Evolutionary conservation across 2,329 filamentous ascomycete species (phyloP).

Genomic region (Cordyceps militaris): DNA sequence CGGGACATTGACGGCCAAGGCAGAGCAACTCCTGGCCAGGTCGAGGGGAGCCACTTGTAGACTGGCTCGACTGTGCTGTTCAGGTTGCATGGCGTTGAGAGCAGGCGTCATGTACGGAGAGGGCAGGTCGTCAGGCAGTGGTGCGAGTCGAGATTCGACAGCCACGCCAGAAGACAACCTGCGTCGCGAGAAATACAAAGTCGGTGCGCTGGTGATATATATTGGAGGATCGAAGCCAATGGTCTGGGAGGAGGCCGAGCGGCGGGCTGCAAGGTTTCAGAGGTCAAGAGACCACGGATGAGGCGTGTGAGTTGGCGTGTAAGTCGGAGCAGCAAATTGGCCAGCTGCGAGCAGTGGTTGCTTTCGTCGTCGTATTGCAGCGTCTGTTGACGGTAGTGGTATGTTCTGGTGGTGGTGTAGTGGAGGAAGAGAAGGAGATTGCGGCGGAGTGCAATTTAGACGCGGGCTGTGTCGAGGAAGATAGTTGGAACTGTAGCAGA

Average conservation of each 20-base stretch:
- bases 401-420: not conserved
- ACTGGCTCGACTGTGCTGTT: slow-evolving; percentile 47
- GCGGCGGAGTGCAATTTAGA: slow-evolving; percentile 9
- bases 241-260: not conserved
- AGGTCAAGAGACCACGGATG: not conserved
- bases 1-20: slow-evolving; percentile 24
- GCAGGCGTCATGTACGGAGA: not conserved
- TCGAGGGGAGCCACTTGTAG: slow-evolving; percentile 54
- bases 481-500: not conserved
- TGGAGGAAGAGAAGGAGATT: not conserved
- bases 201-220: not conserved
- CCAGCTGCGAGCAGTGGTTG: not conserved
- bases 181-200: not conserved
- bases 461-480: not conserved
- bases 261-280: not conserved
- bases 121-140: slow-evolving; percentile 12
- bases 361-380: slow-evolving; percentile 4
- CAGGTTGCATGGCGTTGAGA: slow-evolving; percentile 14
- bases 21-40: slow-evolving; percentile 38
- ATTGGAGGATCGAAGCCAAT: not conserved
- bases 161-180: slow-evolving; percentile 12
- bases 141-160: slow-evolving; percentile 10
- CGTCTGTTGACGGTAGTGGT: not conserved
- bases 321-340: not conserved
- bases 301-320: not conserved